A percentile compares a stretch with the other conserved stretches of the same genome.
phyloP scores from a whole-genome alignment of 2,329 filamentous ascomycete species.

The Fusarium agapanthi region DNA sequence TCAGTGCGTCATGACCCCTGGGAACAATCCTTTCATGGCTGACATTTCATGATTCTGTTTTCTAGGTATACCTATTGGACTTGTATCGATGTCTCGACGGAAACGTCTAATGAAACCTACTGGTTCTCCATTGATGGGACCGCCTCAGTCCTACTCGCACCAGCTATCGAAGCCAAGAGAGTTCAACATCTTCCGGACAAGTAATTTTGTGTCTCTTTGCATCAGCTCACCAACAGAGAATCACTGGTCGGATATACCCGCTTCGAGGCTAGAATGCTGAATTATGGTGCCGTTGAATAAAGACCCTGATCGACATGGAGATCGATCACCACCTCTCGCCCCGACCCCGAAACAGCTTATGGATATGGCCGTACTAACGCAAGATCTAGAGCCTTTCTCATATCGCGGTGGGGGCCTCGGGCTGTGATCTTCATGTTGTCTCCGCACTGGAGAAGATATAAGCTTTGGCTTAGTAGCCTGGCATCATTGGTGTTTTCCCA shows the following conservation, averaged over 20 bases:
- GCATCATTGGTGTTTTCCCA: not conserved
- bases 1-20: not conserved
- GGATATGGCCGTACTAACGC: not conserved
- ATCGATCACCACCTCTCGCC: not conserved
- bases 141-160: slow-evolving; percentile 22
- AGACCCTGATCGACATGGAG: slow-evolving; percentile 33
- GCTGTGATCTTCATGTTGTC: slow-evolving; percentile 2
- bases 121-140: not conserved
- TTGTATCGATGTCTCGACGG: slow-evolving; percentile 1
- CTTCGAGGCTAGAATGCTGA: not conserved
- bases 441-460: slow-evolving; percentile 19
- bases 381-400: not conserved
- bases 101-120: not conserved
- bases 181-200: not conserved
- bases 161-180: slow-evolving; percentile 17
- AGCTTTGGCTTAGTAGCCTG: slow-evolving; percentile 30
- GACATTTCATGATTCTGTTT: not conserved
- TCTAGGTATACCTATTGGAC: not conserved
- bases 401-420: not conserved
- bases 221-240: slow-evolving; percentile 2
- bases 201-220: not conserved
- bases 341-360: not conserved
- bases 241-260: slow-evolving; percentile 4
- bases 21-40: not conserved
- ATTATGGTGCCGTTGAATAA: not conserved